Conservation (phyloP, 768 basidiomycete genomes). For the Rhodotorula babjevae region DNA sequence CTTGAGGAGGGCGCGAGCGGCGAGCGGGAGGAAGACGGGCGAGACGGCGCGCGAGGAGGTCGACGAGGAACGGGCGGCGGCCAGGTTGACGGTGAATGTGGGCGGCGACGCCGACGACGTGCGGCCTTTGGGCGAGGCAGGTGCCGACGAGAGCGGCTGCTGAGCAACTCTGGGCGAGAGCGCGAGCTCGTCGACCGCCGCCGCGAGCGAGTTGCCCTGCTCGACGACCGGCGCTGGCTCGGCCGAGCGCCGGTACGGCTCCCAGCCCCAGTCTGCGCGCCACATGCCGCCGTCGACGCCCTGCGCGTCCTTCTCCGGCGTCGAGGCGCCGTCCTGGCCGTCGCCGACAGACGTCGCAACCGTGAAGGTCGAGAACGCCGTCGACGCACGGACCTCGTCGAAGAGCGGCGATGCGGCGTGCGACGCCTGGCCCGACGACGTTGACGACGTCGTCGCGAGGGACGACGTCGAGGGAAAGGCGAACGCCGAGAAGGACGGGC, state of each 20-base stretch:
- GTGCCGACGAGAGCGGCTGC: too few species aligned
- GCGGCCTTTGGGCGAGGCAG: too few species aligned
- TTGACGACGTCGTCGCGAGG: not conserved
- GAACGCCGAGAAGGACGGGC: not conserved
- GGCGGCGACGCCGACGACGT: too few species aligned
- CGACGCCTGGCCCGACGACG: not conserved
- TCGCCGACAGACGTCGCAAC: not conserved
- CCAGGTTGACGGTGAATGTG: too few species aligned
- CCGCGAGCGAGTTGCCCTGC: too few species aligned
- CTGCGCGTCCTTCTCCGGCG: not conserved
- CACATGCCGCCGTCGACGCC: not conserved
- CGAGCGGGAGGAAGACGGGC: not conserved
- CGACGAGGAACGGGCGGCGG: too few species aligned
- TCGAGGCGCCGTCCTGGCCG: not conserved
- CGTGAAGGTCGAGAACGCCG: not conserved
- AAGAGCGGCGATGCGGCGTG: not conserved
- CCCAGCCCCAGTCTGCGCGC: not conserved
- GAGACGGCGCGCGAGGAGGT: too few species aligned
- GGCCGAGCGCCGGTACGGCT: not conserved
- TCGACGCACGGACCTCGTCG: not conserved
- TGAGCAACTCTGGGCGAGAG: too few species aligned
- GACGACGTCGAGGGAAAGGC: not conserved
- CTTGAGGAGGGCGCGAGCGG: too few species aligned
- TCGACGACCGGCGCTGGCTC: too few species aligned
- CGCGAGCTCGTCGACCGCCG: too few species aligned